These are phyloP conservation scores for Gynochthodes officinalis DNA, from an alignment of 257 asterid species.

Conservation along the genomic window DNA sequence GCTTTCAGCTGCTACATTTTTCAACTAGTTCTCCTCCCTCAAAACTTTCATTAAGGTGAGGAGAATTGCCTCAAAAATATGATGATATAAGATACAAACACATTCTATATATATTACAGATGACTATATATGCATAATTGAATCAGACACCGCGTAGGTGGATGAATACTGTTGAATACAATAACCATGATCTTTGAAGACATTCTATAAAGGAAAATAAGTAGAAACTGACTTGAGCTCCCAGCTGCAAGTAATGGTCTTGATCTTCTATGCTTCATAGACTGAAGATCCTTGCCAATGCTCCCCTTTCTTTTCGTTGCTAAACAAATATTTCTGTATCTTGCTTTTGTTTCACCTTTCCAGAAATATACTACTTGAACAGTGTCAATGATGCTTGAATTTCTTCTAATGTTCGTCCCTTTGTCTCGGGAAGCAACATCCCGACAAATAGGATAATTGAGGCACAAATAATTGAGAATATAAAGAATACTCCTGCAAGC, in stretches of 20 bases:
- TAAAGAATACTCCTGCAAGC: slow-evolving; percentile 24
- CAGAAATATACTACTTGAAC: slow-evolving; percentile 9
- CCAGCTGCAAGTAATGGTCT: background rate
- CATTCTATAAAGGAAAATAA: background rate
- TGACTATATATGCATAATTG: background rate
- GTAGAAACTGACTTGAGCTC: background rate
- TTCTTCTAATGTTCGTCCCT: slow-evolving; percentile 84
- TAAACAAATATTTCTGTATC: background rate
- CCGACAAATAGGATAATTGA: slow-evolving; percentile 48
- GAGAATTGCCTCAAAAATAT: background rate
- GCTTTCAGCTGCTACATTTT: no score
- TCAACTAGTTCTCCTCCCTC: background rate
- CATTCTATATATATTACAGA: background rate
- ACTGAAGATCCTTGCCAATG: background rate
- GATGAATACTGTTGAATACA: background rate
- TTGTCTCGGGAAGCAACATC: slow-evolving; percentile 80
- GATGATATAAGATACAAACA: background rate
- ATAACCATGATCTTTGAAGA: background rate
- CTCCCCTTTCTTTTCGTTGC: background rate
- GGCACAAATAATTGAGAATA: slow-evolving; percentile 28
- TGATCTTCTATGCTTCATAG: background rate
- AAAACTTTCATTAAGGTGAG: background rate
- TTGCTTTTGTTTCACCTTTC: background rate
- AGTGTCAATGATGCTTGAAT: slow-evolving; percentile 31
- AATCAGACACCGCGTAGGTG: background rate